A percentile compares a stretch with the other conserved stretches of the same genome.
Conservation (phyloP, 305 asterid species). For the Fraxinus paxiana region DNA sequence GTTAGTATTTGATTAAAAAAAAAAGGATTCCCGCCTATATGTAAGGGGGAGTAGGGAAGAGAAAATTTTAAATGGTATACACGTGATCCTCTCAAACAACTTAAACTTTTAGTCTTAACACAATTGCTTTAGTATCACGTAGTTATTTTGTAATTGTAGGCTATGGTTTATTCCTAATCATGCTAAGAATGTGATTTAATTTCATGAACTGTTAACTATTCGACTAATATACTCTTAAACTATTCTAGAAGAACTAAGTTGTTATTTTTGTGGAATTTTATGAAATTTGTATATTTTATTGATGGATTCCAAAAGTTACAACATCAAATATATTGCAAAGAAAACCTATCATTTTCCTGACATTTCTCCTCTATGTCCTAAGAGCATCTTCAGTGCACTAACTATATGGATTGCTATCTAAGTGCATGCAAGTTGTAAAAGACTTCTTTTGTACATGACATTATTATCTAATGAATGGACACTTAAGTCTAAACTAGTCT, state of each 20-base stretch:
- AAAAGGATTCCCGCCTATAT: background rate
- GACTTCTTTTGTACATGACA: background rate
- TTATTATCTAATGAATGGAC: background rate
- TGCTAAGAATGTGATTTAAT: background rate
- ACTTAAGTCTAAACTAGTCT: background rate
- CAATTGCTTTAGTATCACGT: background rate
- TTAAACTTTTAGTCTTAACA: background rate
- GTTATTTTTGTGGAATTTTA: background rate
- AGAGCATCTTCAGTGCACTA: no score
- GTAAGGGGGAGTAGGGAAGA: background rate
- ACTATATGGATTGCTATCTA: no score
- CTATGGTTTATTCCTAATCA: background rate
- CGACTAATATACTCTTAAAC: background rate
- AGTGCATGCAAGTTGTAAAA: no score
- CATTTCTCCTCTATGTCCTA: background rate
- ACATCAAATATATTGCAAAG: background rate
- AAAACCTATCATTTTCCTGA: background rate
- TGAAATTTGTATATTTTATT: background rate
- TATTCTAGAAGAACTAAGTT: background rate
- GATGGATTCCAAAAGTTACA: background rate
- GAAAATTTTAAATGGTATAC: background rate
- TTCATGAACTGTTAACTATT: background rate
- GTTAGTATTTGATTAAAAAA: background rate
- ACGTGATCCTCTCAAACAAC: background rate
- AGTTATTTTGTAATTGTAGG: background rate